Conservation (phyloP, 1,284 basidiomycete genomes). For the Pseudozyma hubeiensis region DNA sequence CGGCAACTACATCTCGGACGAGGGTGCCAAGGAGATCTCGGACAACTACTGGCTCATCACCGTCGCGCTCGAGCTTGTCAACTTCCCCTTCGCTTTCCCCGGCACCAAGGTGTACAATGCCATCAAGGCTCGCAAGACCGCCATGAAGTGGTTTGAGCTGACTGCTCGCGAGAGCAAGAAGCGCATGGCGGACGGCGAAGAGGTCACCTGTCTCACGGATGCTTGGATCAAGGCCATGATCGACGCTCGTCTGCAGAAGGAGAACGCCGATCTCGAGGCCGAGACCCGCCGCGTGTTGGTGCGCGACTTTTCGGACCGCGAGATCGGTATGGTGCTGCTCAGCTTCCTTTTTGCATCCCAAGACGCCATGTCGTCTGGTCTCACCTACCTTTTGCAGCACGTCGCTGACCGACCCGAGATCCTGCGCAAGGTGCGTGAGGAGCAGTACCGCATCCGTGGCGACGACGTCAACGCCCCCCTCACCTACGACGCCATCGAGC, state of each 20-base stretch:
- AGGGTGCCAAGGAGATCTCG: conserved; percentile 82
- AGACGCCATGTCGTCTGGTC: conserved; percentile 86
- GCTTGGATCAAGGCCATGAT: conserved; percentile 86
- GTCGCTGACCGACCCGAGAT: conserved; percentile 91
- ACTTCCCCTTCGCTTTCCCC: conserved; percentile 83
- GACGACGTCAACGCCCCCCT: conserved; percentile 83
- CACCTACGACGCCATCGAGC: conserved; percentile 87
- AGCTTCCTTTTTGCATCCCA: conserved; percentile 98
- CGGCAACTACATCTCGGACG: conserved; percentile 85
- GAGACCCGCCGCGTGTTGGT: conserved; percentile 70
- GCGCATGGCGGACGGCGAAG: conserved; percentile 82
- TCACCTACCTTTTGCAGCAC: conserved; percentile 96
- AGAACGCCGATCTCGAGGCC: conserved; percentile 72
- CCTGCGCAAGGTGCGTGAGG: conserved; percentile 87
- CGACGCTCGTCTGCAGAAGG: conserved; percentile 71
- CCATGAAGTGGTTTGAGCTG: conserved; percentile 83
- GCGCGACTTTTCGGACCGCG: conserved; percentile 88
- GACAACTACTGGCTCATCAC: conserved; percentile 98
- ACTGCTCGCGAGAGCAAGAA: conserved; percentile 85
- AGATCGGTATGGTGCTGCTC: conserved; percentile 93
- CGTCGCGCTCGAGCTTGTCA: conserved; percentile 93
- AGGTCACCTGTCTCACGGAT: conserved; percentile 90
- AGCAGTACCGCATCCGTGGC: conserved; percentile 85
- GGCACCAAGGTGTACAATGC: conserved; percentile 97
- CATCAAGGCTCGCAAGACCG: conserved; percentile 89